Evolutionary conservation across 148 eudicot species (phyloP).

Genomic region (Chenopodium album): DNA sequence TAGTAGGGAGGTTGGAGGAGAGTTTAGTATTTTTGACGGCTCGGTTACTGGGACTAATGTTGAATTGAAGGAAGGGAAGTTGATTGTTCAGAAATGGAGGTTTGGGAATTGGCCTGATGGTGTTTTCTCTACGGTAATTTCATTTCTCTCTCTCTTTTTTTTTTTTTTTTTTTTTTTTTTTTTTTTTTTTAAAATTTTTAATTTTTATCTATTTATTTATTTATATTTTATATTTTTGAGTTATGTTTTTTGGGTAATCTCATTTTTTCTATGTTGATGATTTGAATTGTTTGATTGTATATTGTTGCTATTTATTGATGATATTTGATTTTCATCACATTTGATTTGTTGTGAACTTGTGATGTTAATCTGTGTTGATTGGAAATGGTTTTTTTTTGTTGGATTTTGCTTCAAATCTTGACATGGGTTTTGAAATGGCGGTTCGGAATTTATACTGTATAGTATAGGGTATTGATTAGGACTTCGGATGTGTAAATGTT

Average conservation of each 20-base stretch:
- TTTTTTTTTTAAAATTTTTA: no score
- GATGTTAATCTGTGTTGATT: background rate
- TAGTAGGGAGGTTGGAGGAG: slow-evolving; percentile 87
- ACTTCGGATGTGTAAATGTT: background rate
- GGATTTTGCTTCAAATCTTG: background rate
- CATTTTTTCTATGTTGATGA: background rate
- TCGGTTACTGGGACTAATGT: slow-evolving; percentile 74
- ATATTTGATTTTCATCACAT: background rate
- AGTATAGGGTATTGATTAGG: background rate
- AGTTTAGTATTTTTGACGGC: slow-evolving; percentile 84
- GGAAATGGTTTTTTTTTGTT: background rate
- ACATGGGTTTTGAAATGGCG: background rate
- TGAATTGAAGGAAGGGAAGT: slow-evolving; percentile 75
- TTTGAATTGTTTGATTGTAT: background rate
- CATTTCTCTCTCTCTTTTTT: background rate
- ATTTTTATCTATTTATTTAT: no score
- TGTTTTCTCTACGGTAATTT: slow-evolving; percentile 66
- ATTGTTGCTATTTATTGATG: background rate
- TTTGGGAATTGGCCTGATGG: slow-evolving; percentile 97
- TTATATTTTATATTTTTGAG: no score
- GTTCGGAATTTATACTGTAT: no score
- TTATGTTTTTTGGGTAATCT: no score
- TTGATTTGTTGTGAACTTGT: background rate
- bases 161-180: no score
- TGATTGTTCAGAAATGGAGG: slow-evolving; percentile 96